These are phyloP conservation scores for Calocera viscosa DNA, from an alignment of 768 basidiomycete genomes.

Conservation along the genomic window DNA sequence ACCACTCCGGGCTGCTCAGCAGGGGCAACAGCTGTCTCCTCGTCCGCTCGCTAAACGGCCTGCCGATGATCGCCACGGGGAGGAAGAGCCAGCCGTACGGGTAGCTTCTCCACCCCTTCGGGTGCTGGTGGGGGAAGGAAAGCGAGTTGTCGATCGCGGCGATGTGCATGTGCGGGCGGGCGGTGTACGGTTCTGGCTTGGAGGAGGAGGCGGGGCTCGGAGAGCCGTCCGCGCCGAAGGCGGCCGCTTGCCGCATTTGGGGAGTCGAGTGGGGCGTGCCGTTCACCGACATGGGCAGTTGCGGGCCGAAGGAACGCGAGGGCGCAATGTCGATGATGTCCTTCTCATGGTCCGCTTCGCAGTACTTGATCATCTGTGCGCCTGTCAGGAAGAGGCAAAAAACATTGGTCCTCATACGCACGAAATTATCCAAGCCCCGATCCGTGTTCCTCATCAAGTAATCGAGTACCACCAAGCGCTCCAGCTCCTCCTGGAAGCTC, in stretches of 20 bases:
- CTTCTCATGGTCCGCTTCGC: slow-evolving; percentile 69
- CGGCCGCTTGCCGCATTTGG: slow-evolving; percentile 21
- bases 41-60: slow-evolving; percentile 71
- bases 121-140: slow-evolving; percentile 84
- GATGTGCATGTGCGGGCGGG: slow-evolving; percentile 70
- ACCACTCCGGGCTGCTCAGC: slow-evolving; percentile 75
- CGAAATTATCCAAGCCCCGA: slow-evolving; percentile 71
- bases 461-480: slow-evolving; percentile 34
- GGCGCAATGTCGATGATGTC: slow-evolving; percentile 67
- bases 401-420: not conserved
- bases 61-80: slow-evolving; percentile 55
- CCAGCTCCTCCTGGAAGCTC: slow-evolving; percentile 24
- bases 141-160: slow-evolving; percentile 90
- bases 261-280: slow-evolving; percentile 23
- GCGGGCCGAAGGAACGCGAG: slow-evolving; percentile 47
- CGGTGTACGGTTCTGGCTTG: slow-evolving; percentile 10
- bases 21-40: slow-evolving; percentile 70
- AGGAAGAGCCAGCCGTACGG: slow-evolving; percentile 84
- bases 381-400: not conserved
- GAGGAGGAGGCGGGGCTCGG: slow-evolving; percentile 8
- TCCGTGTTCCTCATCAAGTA: slow-evolving; percentile 90
- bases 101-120: slow-evolving; percentile 61
- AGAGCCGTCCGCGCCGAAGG: slow-evolving; percentile 2
- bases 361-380: slow-evolving; percentile 67
- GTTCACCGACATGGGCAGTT: slow-evolving; percentile 62